A percentile compares a stretch with the other conserved stretches of the same genome.
These are phyloP conservation scores for Epichloe brachyelytri DNA, from an alignment of 2,329 filamentous ascomycete genomes.

Conservation along the genomic window DNA sequence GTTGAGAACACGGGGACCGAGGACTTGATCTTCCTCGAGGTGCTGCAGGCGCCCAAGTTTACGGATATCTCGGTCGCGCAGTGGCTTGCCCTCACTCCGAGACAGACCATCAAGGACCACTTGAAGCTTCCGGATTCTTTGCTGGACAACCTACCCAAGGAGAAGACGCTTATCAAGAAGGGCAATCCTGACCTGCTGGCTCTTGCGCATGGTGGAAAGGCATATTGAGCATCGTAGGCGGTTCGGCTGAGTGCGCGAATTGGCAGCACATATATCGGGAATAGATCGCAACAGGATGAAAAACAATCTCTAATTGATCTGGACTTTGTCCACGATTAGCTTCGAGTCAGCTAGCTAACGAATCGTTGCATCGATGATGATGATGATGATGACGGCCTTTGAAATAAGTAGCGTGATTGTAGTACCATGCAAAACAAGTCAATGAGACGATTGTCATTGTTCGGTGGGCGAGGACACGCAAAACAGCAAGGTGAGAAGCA, in stretches of 20 bases:
- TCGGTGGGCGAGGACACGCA: too few relatives aligned
- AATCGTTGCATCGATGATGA: too few relatives aligned
- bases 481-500: too few relatives aligned
- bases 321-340: too few relatives aligned
- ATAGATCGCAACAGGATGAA: too few relatives aligned
- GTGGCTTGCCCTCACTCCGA: slow-evolving; percentile 44
- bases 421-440: too few relatives aligned
- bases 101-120: slow-evolving; percentile 45
- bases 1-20: slow-evolving; percentile 47
- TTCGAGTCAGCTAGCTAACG: too few relatives aligned
- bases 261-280: too few relatives aligned
- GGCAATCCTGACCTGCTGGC: slow-evolving; percentile 26
- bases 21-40: slow-evolving; percentile 46
- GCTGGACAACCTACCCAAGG: slow-evolving; percentile 23
- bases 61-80: slow-evolving; percentile 43
- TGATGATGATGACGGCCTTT: too few relatives aligned
- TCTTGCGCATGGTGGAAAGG: slow-evolving; percentile 8
- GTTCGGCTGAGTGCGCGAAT: background rate
- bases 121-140: slow-evolving; percentile 27
- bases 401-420: too few relatives aligned
- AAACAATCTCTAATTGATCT: rapidly evolving
- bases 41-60: slow-evolving; percentile 38
- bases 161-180: slow-evolving; percentile 29
- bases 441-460: too few relatives aligned
- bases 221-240: slow-evolving; percentile 5